Conservation (phyloP, 768 basidiomycete species). For the Mycena epipterygia region DNA sequence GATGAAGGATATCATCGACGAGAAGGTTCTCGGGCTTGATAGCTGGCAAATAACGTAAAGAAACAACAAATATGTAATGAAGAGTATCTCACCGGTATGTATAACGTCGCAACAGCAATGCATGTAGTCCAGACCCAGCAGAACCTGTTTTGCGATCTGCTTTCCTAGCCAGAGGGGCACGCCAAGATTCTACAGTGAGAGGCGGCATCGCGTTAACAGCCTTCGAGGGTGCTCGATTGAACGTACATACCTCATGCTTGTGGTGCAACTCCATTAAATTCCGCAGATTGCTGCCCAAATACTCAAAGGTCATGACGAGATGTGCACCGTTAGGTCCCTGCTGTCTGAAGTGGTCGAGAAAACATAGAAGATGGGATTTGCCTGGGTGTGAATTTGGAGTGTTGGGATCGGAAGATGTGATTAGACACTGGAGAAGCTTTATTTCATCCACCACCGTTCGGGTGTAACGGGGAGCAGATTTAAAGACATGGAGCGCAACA, state of each 20-base stretch:
- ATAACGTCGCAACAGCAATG: too few species aligned
- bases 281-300: conserved; percentile 95
- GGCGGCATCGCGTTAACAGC: not conserved
- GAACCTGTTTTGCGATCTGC: too few species aligned
- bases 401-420: conserved; percentile 67
- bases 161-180: too few species aligned
- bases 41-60: too few species aligned
- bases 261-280: conserved; percentile 98
- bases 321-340: conserved; percentile 97
- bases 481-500: conserved; percentile 67
- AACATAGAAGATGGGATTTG: conserved; percentile 95
- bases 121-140: too few species aligned
- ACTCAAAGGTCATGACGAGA: conserved; percentile 99
- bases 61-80: too few species aligned
- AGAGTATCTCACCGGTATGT: too few species aligned
- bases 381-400: conserved; percentile 76
- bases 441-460: conserved; percentile 99
- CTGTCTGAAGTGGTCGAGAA: conserved; percentile 98
- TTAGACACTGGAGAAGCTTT: conserved; percentile 95
- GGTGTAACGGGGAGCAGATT: conserved; percentile 97
- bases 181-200: too few species aligned
- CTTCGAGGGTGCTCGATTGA: not conserved
- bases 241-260: too few species aligned
- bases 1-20: too few species aligned
- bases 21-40: too few species aligned